Conservation (phyloP, 805 yeast genomes). For the Phaffomyces thermotolerans region DNA sequence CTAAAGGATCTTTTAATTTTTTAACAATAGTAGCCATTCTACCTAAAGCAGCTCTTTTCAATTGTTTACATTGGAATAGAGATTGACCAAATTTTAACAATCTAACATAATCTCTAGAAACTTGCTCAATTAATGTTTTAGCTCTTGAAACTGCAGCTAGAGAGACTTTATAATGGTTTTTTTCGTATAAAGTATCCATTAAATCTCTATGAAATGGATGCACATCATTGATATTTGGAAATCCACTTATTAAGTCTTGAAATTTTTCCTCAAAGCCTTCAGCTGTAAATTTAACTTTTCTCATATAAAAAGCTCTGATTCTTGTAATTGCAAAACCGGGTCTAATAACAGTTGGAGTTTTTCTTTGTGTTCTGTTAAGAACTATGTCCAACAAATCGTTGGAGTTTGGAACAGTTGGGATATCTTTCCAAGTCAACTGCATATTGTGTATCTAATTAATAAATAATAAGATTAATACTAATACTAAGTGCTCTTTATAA, state of each 20-base stretch:
- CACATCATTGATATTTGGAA: constrained; percentile 94
- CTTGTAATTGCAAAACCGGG: constrained; percentile 95
- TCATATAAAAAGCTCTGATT: constrained; percentile 95
- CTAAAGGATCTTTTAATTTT: constrained; percentile 89
- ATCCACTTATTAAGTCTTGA: constrained; percentile 74
- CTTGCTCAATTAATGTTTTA: constrained; percentile 90
- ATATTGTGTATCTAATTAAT: constrained; percentile 33
- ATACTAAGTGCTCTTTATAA: not conserved
- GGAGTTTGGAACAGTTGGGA: constrained; percentile 87
- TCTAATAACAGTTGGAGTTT: constrained; percentile 98
- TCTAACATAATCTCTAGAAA: constrained; percentile 90
- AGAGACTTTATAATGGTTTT: constrained; percentile 96
- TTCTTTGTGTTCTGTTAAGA: constrained; percentile 95
- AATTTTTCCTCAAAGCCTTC: constrained; percentile 95
- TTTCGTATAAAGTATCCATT: constrained; percentile 96
- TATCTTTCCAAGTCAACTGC: constrained; percentile 99
- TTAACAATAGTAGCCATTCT: constrained; percentile 98
- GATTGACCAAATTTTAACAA: constrained; percentile 96
- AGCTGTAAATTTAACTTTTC: constrained; percentile 93
- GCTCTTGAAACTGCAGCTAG: constrained; percentile 93
- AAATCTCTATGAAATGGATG: constrained; percentile 98
- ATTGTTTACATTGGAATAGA: constrained; percentile 95
- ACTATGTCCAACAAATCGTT: constrained; percentile 94
- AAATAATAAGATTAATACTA: too few species aligned
- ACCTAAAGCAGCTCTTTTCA: constrained; percentile 97